phyloP scores from a whole-genome alignment of 805 yeast species.

The Priceomyces melissophilus region DNA sequence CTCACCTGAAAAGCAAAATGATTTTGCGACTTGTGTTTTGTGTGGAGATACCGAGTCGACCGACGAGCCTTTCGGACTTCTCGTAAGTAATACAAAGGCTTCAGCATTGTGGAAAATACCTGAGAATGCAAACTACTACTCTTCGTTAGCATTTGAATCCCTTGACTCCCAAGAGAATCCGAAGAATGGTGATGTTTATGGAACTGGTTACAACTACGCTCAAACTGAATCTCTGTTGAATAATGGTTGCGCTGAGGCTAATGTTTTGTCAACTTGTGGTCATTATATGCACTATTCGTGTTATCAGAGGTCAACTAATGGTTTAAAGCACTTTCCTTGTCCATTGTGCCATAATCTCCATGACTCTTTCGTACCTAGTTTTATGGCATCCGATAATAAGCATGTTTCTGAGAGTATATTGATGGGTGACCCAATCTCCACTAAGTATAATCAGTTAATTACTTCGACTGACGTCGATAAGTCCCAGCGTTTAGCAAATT shows the following conservation, averaged over 20 bases:
- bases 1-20: slow-evolving; percentile 8
- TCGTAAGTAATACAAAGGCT: slow-evolving; percentile 46
- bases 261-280: slow-evolving; percentile 44
- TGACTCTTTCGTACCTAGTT: slow-evolving; percentile 45
- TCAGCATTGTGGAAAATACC: slow-evolving; percentile 51
- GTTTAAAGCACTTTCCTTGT: slow-evolving; percentile 34
- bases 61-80: slow-evolving; percentile 55
- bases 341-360: slow-evolving; percentile 49
- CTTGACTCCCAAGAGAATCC: slow-evolving; percentile 20
- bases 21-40: slow-evolving; percentile 47
- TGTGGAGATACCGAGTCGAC: slow-evolving; percentile 53
- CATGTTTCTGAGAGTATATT: slow-evolving; percentile 11
- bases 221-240: slow-evolving; percentile 8
- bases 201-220: slow-evolving; percentile 20
- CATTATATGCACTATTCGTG: slow-evolving; percentile 53
- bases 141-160: slow-evolving; percentile 18
- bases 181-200: slow-evolving; percentile 14
- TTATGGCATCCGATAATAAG: slow-evolving; percentile 18
- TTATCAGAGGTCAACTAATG: slow-evolving; percentile 27
- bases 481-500: slow-evolving; percentile 18
- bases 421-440: slow-evolving; percentile 10
- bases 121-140: slow-evolving; percentile 9
- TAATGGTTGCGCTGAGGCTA: slow-evolving; percentile 15
- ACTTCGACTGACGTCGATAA: slow-evolving; percentile 25
- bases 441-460: slow-evolving; percentile 21